phyloP scores from a whole-genome alignment of 768 basidiomycete species.

The Asterophora lycoperdoides region DNA sequence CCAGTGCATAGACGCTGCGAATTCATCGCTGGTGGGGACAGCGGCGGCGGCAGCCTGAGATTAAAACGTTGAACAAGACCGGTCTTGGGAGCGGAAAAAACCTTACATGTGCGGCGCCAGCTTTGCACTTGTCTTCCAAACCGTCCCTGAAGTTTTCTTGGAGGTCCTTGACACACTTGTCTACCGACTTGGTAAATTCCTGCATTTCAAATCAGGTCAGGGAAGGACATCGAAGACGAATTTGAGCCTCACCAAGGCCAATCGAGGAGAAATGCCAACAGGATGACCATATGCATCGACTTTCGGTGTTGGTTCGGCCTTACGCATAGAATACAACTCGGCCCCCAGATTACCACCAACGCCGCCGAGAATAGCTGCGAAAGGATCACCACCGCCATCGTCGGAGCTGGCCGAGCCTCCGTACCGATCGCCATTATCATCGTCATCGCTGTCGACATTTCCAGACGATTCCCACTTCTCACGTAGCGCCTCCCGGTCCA shows the following conservation, averaged over 20 bases:
- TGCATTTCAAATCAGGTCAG: conserved; percentile 17
- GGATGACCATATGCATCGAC: conserved; percentile 38
- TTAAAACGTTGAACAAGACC: not conserved
- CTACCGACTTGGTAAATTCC: conserved; percentile 45
- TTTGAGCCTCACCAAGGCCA: conserved; percentile 29
- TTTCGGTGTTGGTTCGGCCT: conserved; percentile 31
- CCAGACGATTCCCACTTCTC: conserved; percentile 52
- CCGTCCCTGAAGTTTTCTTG: conserved; percentile 49
- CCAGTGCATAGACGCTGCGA: conserved; percentile 57
- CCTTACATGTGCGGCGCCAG: conserved; percentile 46
- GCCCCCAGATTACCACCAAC: conserved; percentile 21
- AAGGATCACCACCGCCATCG: conserved; percentile 24
- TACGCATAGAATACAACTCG: conserved; percentile 33
- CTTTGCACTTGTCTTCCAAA: conserved; percentile 53
- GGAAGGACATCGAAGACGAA: not conserved
- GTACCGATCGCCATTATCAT: conserved; percentile 18
- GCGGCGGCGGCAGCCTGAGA: conserved; percentile 40
- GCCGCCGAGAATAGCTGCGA: conserved; percentile 29
- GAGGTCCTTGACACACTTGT: conserved; percentile 42
- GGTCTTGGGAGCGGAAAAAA: not conserved
- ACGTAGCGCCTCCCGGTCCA: conserved; percentile 47
- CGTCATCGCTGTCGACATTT: conserved; percentile 21
- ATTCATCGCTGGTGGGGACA: conserved; percentile 43
- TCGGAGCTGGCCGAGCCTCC: conserved; percentile 10
- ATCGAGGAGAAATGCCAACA: conserved; percentile 43